Evolutionary conservation across 164 flowering plant species (phyloP), one percentile per base, ranked within the genome.

Genomic region (Magnolia sinica): DNA sequence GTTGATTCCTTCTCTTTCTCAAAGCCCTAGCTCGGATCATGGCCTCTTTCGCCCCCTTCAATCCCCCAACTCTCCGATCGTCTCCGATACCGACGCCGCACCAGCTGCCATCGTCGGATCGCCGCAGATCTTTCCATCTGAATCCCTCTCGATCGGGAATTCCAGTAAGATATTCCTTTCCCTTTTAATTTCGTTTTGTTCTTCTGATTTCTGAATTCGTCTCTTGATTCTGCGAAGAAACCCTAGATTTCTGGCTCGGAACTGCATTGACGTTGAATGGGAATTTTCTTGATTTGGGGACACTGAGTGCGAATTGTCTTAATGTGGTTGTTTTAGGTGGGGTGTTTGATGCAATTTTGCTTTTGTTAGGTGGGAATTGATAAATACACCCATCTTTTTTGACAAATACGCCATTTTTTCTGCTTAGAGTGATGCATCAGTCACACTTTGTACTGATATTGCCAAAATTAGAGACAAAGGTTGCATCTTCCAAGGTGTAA

Each of bases 1-100:
- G 61, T 80, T 91, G 0, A 72, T 87, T 63, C 16, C 16, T 4
- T 22, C 81, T 72, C 78, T 64, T 51, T 76, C 87, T 80, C 83
- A 50, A 76, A 88, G 86, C 90, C 88, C 91, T 87, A 83, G 31
- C 72, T 80, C 79, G 80, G 77, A 86, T 76, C 85, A 94, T 94
- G 98, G 93, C 82, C 19, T 63, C 73, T 52, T 19, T 67, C 78
- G 67, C 8, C 7, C 72, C 78, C 45, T 78, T 69, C 71, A 74
- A 50, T 74, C 69, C 71, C 37, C 50, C 19, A 27, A 70, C 45
- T 51, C 50, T 69, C 77, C 49, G 27, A 37, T 6, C 68, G 29
- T 29, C 49, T 37, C 52, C 27, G 51, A 59, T 20, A 24, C 65
- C 71, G 68, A 55, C 74, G 19, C 58, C 70, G 74, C 24, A 1